phyloP scores from a whole-genome alignment of 2,329 filamentous ascomycete genomes.

The Calonectria leucothoes region DNA sequence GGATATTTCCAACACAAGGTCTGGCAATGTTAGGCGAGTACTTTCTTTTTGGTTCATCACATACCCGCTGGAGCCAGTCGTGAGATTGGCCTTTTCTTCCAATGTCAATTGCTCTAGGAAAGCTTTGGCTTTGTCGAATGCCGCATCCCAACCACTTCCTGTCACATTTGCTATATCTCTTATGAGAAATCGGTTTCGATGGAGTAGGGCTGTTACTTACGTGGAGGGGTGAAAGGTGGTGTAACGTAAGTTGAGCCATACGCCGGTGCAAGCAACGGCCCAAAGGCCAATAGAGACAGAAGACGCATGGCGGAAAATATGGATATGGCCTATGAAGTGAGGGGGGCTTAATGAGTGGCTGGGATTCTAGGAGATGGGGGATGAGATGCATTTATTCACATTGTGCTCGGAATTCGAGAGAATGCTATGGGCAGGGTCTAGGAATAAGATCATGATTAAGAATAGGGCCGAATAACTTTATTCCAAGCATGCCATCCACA shows the following conservation, averaged over 20 bases:
- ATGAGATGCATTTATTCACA: background rate
- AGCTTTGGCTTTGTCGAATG: background rate
- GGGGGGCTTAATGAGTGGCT: background rate
- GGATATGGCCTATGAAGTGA: too few relatives aligned
- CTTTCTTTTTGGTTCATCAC: background rate
- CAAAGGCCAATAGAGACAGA: background rate
- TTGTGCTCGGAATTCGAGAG: background rate
- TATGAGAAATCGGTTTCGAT: background rate
- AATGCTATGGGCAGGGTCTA: background rate
- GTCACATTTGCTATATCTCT: background rate
- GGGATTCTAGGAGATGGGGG: background rate
- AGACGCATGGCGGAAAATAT: background rate
- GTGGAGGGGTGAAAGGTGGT: background rate
- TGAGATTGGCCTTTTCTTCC: slow-evolving; percentile 8
- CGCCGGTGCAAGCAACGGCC: background rate
- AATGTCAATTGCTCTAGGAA: background rate
- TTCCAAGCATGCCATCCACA: background rate
- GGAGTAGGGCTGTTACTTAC: background rate
- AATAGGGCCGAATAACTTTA: slow-evolving; percentile 1
- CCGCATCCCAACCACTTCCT: background rate
- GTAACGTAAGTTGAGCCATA: background rate
- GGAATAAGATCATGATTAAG: background rate
- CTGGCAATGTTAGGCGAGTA: background rate
- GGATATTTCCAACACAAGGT: background rate
- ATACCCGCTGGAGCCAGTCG: background rate